Percentiles rank a stretch among this genome's conserved stretches.
Conservation (phyloP, 352 stramenopile species). For the Phytophthora tentaculata region DNA sequence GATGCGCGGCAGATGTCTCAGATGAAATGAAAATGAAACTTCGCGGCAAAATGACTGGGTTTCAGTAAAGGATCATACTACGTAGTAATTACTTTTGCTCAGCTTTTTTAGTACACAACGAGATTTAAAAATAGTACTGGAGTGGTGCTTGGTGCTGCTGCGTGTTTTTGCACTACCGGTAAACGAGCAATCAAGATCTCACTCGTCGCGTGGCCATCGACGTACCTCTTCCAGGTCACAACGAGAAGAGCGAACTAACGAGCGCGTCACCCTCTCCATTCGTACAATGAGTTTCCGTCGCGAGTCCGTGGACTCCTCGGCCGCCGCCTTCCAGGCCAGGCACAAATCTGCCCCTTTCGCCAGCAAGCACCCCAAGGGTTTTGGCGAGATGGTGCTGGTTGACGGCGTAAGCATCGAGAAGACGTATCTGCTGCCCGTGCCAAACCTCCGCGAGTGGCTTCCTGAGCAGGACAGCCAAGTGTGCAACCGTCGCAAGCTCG, state of each 20-base stretch:
- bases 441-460: conserved; percentile 74
- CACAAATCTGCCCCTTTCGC: conserved; percentile 79
- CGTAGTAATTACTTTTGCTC: too few species aligned
- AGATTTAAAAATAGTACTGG: not conserved
- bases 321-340: conserved; percentile 44
- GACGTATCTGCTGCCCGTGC: conserved; percentile 79
- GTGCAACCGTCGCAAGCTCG: conserved; percentile 80
- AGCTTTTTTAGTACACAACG: too few species aligned
- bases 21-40: not conserved
- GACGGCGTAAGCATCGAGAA: conserved; percentile 67
- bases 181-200: conserved; percentile 33
- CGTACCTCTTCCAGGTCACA: conserved; percentile 13
- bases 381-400: conserved; percentile 80
- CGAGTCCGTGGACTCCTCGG: conserved; percentile 35
- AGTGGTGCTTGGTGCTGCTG: conserved; percentile 38
- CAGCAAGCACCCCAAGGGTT: conserved; percentile 80
- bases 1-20: conserved; percentile 19
- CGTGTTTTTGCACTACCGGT: conserved; percentile 25
- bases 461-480: conserved; percentile 58
- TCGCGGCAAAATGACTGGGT: too few species aligned
- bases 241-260: conserved; percentile 29
- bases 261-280: conserved; percentile 10
- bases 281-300: conserved; percentile 32
- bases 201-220: conserved; percentile 31
- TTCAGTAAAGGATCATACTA: too few species aligned